Evolutionary conservation across 139 green algal genomes (phyloP), one percentile per base, ranked within the genome.

Genomic region (Nannochloris sp.): DNA sequence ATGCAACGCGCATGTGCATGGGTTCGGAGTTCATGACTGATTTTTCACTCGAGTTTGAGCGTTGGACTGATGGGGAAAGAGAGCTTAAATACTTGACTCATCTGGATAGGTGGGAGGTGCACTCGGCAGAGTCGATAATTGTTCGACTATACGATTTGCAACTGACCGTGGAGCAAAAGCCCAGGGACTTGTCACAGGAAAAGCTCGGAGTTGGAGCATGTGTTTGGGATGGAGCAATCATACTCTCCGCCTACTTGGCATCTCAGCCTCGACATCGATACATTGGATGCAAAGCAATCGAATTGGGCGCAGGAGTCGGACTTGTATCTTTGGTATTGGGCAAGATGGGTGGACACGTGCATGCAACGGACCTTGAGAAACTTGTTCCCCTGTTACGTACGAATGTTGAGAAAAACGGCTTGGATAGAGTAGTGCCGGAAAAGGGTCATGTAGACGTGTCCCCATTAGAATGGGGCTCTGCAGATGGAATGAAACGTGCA

Each of bases 261-360:
- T 18, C 46, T 31, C 18, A 21, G 24, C 36, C 60, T 36, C 27
- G 36, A 10, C 49, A 75, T 34, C 19, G 11, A 18, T 57, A 60
- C 23, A 8, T 61, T 19, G 72, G 72, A 60, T 61, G 66, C 40
- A 66, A 61, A 0, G 62, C 29, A 24, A 59, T 82, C 19, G 75
- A 82, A 53, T 60, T 82, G 48, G 75, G 75, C 7, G 71, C 75
- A 18, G 75, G 75, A 9, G 74, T 78, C 9, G 75, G 75, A 3
- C 15, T 73, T 31, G 67, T 74, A 25, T 61, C 57, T 7, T 29
- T 73, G 19, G 62, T 59, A 18, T 44, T 74, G 54, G 75, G 66
- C 1, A 27, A 48, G 3, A 27, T 81, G 56, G 75, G 75, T 9
- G 73, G 71, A 0, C 57, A 66, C 2, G 72, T 64, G 23, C 34